Base-by-base conservation (phyloP, 192 early-diverging fungal genomes). In the Thoreauomyces humboldtii region DNA sequence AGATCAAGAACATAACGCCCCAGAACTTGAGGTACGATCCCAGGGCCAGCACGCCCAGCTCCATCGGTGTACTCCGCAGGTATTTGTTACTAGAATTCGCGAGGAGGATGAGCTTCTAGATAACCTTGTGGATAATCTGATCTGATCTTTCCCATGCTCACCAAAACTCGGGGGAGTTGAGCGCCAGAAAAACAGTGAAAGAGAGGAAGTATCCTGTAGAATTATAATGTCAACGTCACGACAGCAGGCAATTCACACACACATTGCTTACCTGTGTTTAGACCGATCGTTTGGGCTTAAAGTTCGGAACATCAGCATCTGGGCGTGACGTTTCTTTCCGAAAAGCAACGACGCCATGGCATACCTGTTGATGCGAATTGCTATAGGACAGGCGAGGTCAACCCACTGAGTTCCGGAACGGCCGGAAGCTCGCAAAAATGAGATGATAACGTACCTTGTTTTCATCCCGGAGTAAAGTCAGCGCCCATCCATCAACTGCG, bases 141-240 rank as follows among this genome's bases (percentile, higher is more conserved):
- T 52, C n/a, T 2, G n/a, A 19, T 24, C 4, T n/a, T n/a, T n/a
- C n/a, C 11, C 38, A 52, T 25, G 31, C 46, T 33, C 19, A 70
- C 64, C 79, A 81, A 53, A 99, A 97, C 65, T 96, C 95, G 0
- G 83, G 61, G 14, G 91, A 94, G 76, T 99, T 97, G 43, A 99
- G 83, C 0, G 96, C 95, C 72, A 99, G 77, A 71, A 99, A 96
- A 7, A 99, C 89, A 0, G 96, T 99, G 72, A 97, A 99, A 25
- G 90, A 92, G 33, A 97, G 56, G 62, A 99, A 99, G 67, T 91
- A 97, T 21, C 96, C 64, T n/a, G n/a, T n/a, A n/a, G n/a, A n/a
- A n/a, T n/a, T n/a, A n/a, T n/a, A n/a, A n/a, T n/a, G n/a, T n/a
- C n/a, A n/a, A n/a, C n/a, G n/a, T n/a, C n/a, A n/a, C n/a, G n/a